phyloP scores from a whole-genome alignment of 2,329 filamentous ascomycete genomes.

The Trichoderma atroviride region DNA sequence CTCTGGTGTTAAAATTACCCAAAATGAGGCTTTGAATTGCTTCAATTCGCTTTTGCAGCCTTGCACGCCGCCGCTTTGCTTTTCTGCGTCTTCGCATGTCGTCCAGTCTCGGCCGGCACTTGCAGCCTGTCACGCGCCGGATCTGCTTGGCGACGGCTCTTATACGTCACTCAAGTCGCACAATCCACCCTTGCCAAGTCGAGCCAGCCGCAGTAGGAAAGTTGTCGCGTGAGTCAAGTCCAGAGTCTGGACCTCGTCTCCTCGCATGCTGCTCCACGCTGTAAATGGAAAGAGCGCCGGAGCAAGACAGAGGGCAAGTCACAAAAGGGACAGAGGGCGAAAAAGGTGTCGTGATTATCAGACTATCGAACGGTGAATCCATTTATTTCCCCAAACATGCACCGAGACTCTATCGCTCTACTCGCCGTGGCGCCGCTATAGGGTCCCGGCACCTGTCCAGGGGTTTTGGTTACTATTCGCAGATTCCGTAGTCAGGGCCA shows the following conservation, averaged over 20 bases:
- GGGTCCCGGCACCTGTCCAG: neutral
- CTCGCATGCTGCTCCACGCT: neutral
- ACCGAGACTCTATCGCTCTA: neutral
- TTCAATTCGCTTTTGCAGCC: neutral
- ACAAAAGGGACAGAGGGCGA: neutral
- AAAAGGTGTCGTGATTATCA: neutral
- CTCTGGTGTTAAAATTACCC: neutral
- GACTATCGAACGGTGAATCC: constrained; percentile 6
- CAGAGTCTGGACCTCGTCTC: constrained; percentile 14
- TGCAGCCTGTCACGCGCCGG: constrained; percentile 5
- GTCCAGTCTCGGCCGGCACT: constrained; percentile 13
- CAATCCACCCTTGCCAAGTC: constrained; percentile 18
- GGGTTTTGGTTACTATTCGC: neutral
- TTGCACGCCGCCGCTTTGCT: neutral
- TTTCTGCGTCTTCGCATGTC: neutral
- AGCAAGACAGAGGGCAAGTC: neutral
- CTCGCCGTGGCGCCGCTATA: neutral
- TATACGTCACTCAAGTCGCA: constrained; percentile 8
- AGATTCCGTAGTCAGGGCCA: neutral
- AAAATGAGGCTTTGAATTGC: constrained; percentile 1
- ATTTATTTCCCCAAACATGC: constrained; percentile 15
- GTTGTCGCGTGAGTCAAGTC: constrained; percentile 30
- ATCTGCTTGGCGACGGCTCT: constrained; percentile 19
- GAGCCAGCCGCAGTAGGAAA: constrained; percentile 26
- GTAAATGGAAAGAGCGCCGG: constrained; percentile 16